Conservation (phyloP, 768 basidiomycete genomes). For the Lactarius indigo region DNA sequence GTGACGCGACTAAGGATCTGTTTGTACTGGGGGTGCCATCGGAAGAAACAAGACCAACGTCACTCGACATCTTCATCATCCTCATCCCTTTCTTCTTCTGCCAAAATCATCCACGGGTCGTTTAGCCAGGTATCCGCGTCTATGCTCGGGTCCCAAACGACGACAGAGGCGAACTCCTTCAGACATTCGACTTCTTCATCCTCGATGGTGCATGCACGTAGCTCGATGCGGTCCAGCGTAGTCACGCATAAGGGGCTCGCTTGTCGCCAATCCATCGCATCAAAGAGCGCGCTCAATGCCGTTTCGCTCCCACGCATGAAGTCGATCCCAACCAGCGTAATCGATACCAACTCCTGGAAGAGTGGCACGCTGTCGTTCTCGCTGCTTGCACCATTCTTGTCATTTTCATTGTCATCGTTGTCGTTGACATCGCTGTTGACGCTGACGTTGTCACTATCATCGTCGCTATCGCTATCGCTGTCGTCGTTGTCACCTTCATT, state of each 20-base stretch:
- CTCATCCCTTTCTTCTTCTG: neutral
- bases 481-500: too few relatives aligned
- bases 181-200: conserved; percentile 3
- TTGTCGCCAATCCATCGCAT: conserved; percentile 11
- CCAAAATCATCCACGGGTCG: conserved; percentile 12
- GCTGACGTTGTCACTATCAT: too few relatives aligned
- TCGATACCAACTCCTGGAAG: conserved; percentile 13
- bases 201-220: conserved; percentile 15
- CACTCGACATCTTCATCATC: neutral
- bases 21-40: neutral
- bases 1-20: too few relatives aligned
- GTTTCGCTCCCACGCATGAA: conserved; percentile 9
- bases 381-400: neutral
- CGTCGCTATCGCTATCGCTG: too few relatives aligned
- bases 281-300: conserved; percentile 2
- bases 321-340: conserved; percentile 11
- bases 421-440: neutral
- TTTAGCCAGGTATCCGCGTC: conserved; percentile 15
- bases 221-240: conserved; percentile 17
- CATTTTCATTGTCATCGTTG: neutral
- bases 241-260: conserved; percentile 16
- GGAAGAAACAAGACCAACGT: neutral
- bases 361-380: neutral
- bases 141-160: conserved; percentile 18
- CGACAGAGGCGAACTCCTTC: conserved; percentile 14